Conservation (phyloP, 73 alveolate species). For the Paramecium biaurelia region DNA sequence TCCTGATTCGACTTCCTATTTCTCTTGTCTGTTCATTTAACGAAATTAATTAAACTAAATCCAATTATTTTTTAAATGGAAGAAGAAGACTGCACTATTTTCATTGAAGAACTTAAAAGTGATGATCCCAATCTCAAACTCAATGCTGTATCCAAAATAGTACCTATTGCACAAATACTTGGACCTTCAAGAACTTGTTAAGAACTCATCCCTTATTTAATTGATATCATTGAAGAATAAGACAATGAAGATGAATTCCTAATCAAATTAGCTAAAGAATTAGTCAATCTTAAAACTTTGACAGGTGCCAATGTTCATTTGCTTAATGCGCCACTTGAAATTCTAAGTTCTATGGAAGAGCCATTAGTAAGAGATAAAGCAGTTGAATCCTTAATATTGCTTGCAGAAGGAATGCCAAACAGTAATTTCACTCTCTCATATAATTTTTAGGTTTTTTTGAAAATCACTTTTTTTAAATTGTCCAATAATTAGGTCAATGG, state of each 20-base stretch:
- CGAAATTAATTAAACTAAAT: conserved; percentile 16
- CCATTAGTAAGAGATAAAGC: conserved; percentile 63
- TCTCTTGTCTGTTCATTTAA: conserved; percentile 20
- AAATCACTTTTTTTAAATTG: conserved; percentile 51
- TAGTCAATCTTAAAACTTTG: conserved; percentile 13
- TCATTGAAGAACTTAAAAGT: conserved; percentile 58
- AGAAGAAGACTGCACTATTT: conserved; percentile 66
- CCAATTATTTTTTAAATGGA: neutral
- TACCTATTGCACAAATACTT: conserved; percentile 55
- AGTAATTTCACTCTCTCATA: neutral
- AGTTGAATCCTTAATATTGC: conserved; percentile 37
- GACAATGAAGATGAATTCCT: conserved; percentile 67
- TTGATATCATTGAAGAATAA: conserved; percentile 62
- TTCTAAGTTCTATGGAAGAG: conserved; percentile 64
- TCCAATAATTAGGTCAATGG: conserved; percentile 55
- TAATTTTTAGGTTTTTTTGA: conserved; percentile 49
- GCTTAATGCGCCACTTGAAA: conserved; percentile 55
- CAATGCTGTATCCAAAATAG: conserved; percentile 59
- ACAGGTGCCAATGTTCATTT: conserved; percentile 49
- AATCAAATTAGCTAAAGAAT: conserved; percentile 53
- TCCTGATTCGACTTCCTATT: conserved; percentile 7
- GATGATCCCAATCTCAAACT: conserved; percentile 63
- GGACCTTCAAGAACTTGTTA: conserved; percentile 49
- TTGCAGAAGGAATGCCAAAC: conserved; percentile 54
- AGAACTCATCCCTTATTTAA: conserved; percentile 56